Conservation (phyloP, 2,329 filamentous ascomycete genomes). For the Cadophora malorum region DNA sequence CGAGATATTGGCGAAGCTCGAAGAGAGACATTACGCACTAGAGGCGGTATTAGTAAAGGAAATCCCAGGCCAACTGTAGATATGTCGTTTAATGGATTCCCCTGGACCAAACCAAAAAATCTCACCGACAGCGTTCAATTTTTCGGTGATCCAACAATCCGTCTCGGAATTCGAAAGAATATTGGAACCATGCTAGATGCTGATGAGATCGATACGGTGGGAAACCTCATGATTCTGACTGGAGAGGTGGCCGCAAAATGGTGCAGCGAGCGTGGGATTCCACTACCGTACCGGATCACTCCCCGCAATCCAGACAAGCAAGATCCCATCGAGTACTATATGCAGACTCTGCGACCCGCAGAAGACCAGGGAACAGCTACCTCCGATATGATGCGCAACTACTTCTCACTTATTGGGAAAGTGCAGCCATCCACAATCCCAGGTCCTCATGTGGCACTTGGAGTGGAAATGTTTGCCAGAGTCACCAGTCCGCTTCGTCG, state of each 20-base stretch:
- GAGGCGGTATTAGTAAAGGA: conserved; percentile 24
- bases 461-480: conserved; percentile 66
- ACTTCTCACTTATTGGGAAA: conserved; percentile 53
- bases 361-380: conserved; percentile 28
- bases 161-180: conserved; percentile 25
- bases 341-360: conserved; percentile 36
- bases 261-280: conserved; percentile 63
- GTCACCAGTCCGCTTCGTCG: conserved; percentile 71
- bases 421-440: conserved; percentile 60
- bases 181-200: conserved; percentile 29
- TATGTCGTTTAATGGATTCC: conserved; percentile 30
- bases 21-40: conserved; percentile 24
- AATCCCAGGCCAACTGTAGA: conserved; percentile 19
- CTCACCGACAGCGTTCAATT: conserved; percentile 22
- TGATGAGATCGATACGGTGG: conserved; percentile 49
- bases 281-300: conserved; percentile 60
- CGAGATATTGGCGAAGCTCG: conserved; percentile 54
- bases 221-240: conserved; percentile 64
- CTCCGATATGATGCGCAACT: conserved; percentile 30
- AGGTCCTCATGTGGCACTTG: conserved; percentile 62
- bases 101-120: conserved; percentile 13
- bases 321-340: conserved; percentile 39
- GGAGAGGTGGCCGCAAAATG: conserved; percentile 67
- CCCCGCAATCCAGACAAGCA: conserved; percentile 36
- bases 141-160: conserved; percentile 40